phyloP scores from a whole-genome alignment of 1,139 yeast genomes.

The Geotrichum carabidarum region DNA sequence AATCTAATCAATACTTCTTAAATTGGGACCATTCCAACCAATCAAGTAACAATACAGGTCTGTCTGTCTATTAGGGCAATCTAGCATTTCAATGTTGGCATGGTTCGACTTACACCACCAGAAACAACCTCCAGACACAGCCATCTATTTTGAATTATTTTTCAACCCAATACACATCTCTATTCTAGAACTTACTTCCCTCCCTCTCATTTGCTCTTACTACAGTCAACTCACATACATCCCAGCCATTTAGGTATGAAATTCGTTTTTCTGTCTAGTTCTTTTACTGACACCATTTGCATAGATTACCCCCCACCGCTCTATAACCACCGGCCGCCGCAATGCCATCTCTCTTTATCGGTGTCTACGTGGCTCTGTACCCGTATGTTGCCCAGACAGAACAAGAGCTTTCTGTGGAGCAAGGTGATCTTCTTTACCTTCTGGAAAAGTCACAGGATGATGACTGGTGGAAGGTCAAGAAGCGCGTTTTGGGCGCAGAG shows the following conservation, averaged over 20 bases:
- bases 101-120: neutral
- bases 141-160: slow-evolving; percentile 1
- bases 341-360: slow-evolving; percentile 43
- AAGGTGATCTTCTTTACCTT: slow-evolving; percentile 75
- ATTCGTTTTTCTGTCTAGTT: neutral
- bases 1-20: neutral
- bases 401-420: slow-evolving; percentile 73
- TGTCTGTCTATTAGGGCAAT: neutral
- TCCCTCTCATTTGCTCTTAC: too few species aligned
- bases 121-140: slow-evolving; percentile 1
- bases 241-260: too few species aligned
- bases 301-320: neutral
- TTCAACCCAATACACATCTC: neutral
- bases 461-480: slow-evolving; percentile 99
- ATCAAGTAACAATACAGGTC: neutral
- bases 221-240: too few species aligned
- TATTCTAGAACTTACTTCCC: too few species aligned
- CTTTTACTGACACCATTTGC: neutral
- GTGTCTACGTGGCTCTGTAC: slow-evolving; percentile 77
- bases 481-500: slow-evolving; percentile 80
- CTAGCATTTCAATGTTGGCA: neutral
- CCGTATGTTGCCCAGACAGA: slow-evolving; percentile 81
- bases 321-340: slow-evolving; percentile 9
- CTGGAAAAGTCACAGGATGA: slow-evolving; percentile 82
- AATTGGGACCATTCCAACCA: neutral